phyloP scores from a whole-genome alignment of 345 rosid genomes.

The Anastatica hierochuntica region DNA sequence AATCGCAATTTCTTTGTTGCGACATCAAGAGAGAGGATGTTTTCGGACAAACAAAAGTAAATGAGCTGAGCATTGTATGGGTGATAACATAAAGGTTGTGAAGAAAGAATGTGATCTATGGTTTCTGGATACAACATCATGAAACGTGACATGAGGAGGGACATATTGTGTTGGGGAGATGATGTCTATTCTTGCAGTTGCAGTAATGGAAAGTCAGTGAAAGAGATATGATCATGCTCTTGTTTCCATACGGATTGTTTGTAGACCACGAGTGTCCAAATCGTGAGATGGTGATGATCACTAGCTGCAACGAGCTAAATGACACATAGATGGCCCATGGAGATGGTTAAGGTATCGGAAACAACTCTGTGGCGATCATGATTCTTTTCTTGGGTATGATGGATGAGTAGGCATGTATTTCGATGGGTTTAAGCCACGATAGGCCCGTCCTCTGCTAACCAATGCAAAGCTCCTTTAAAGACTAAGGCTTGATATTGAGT shows the following conservation, averaged over 20 bases:
- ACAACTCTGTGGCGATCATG: neutral
- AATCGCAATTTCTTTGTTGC: neutral
- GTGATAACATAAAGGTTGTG: neutral
- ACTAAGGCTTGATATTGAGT: neutral
- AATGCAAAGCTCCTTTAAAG: neutral
- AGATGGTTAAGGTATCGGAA: slow-evolving; percentile 1
- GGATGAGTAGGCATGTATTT: neutral
- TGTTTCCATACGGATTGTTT: slow-evolving; percentile 2
- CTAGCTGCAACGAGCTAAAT: neutral
- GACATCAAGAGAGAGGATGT: slow-evolving; percentile 1
- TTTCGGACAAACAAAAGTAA: neutral
- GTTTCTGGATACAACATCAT: neutral
- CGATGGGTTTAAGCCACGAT: neutral
- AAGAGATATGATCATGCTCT: neutral
- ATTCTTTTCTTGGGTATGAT: neutral
- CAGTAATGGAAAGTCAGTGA: too few relatives aligned
- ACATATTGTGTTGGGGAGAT: neutral
- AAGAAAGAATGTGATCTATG: neutral
- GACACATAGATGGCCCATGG: neutral
- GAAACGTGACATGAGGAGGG: neutral
- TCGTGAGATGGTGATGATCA: neutral
- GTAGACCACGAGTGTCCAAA: slow-evolving; percentile 11
- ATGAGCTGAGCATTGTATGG: neutral
- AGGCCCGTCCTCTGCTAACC: slow-evolving; percentile 2
- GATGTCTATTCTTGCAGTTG: too few relatives aligned